Percentiles rank a stretch among this genome's conserved stretches.
phyloP scores from a whole-genome alignment of 805 yeast species.

The Metschnikowia continentalis region DNA sequence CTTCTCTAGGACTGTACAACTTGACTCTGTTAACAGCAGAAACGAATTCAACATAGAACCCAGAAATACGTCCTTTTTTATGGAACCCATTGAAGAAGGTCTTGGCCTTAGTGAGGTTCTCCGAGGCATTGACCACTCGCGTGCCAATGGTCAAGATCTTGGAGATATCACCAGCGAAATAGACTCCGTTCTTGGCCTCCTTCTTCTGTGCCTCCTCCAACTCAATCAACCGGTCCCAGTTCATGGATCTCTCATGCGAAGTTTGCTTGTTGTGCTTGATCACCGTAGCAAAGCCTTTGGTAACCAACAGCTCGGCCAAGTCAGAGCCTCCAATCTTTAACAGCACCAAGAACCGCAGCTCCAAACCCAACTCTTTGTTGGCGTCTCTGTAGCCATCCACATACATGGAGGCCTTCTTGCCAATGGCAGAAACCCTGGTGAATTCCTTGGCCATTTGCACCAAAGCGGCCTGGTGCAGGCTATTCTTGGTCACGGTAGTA shows the following conservation, averaged over 20 bases:
- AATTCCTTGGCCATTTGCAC: slow-evolving; percentile 70
- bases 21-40: slow-evolving; percentile 65
- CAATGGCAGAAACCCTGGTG: slow-evolving; percentile 63
- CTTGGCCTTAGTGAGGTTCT: slow-evolving; percentile 64
- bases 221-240: slow-evolving; percentile 76
- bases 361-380: slow-evolving; percentile 51
- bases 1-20: slow-evolving; percentile 66
- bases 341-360: slow-evolving; percentile 63
- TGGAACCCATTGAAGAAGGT: slow-evolving; percentile 68
- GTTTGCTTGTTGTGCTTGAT: slow-evolving; percentile 73
- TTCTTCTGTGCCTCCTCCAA: slow-evolving; percentile 58
- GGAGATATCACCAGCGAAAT: slow-evolving; percentile 40
- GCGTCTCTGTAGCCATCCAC: slow-evolving; percentile 64
- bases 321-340: slow-evolving; percentile 48
- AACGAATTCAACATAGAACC: slow-evolving; percentile 65
- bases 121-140: slow-evolving; percentile 76
- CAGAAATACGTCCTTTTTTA: slow-evolving; percentile 60
- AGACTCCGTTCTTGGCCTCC: slow-evolving; percentile 56
- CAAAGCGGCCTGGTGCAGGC: slow-evolving; percentile 44
- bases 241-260: slow-evolving; percentile 58
- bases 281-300: slow-evolving; percentile 72
- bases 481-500: slow-evolving; percentile 37
- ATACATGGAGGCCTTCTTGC: slow-evolving; percentile 58
- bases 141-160: slow-evolving; percentile 53
- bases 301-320: slow-evolving; percentile 56